Base-by-base conservation (phyloP, 1,284 basidiomycete species). In the Cerioporus squamosus region DNA sequence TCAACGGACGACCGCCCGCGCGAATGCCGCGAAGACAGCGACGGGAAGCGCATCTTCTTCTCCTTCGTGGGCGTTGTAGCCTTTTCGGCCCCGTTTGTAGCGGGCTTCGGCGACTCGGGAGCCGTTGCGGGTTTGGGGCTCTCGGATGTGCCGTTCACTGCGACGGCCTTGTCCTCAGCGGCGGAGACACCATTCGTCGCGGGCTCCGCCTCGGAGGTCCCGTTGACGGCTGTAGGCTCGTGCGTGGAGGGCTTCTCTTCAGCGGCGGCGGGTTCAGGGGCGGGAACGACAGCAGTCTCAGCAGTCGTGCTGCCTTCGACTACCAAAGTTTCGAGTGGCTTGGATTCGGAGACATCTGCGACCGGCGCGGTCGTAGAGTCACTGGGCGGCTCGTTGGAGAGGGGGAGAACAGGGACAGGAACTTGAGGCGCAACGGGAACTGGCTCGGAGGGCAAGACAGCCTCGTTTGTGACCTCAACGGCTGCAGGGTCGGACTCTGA, bases 11-110 rank as follows among this genome's bases (percentile, higher is more conserved):
- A 62, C 31, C 66, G 66, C 44, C 64, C 64, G 50, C 63, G 65
- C 45, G 66, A 64, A 52, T 64, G 62, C 22, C 65, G 64, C 57
- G 67, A 54, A 36, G 68, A 66, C 40, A 72, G 61, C 22, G 69
- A 69, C 18, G 71, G 71, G 68, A 73, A 73, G 40, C 67, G 66
- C 66, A 67, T 68, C 50, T 62, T 62, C 62, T 69, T 71, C 57
- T 69, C 65, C 60, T 68, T 68, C 33, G 51, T 56, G 26, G 67
- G 60, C 38, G 63, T 60, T 50, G 61, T 55, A 15, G 56, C 36
- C 47, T 62, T 51, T 15, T 53, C 50, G 36, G 61, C 56, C 18
- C 55, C 63, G 29, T 58, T 40, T 20, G 66, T 58, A 17, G 53
- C 31, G 48, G 40, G 45, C 29, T 29, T 51, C 17, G 38, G 18